Evolutionary conservation across 805 yeast species (phyloP), one percentile per base, ranked within the genome.

Genomic region (Brettanomyces anomalus): DNA sequence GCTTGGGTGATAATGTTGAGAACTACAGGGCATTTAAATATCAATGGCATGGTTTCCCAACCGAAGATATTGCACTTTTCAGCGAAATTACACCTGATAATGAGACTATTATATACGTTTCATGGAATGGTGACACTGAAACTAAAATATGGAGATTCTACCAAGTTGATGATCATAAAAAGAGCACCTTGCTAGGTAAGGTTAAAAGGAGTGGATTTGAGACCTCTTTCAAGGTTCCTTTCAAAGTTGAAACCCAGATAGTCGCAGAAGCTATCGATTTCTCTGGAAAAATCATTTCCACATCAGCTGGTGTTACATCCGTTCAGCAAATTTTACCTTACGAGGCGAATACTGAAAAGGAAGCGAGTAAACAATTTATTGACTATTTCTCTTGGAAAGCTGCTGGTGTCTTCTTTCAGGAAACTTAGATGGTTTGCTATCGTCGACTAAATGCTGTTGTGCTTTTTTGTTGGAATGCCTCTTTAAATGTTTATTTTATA

Each of bases 111-210:
- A 43, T 60, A 3, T 62, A 60, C 41, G 61, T 64, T 36, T 57
- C 63, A 30, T 65, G 68, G 68, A 65, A 64, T 49, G 70, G 68
- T n/a, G 68, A 64, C 41, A 64, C 68, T 3, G 42, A 48, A 21
- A 63, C 67, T 26, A 51, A 52, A 39, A 37, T 32, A 8, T 65
- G 70, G 68, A 54, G 51, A 41, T 49, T 58, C 41, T 58, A 43
- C 39, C 41, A 41, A 10, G 49, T 55, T 28, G 43, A 47, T 11
- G 46, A 39, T 17, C 11, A 8, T 15, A 49, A 51, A 7, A 33
- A 34, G 38, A 50, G 38, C 43, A 43, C 16, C 16, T 41, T 42
- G 16, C 34, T 55, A 7, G 58, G 54, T 17, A 52, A 49, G 45
- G 33, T 51, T 8, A 39, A 46, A 6, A 58, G 46, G 46, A 48